Percentiles rank a stretch among this genome's conserved stretches.
Conservation (phyloP, 305 asterid species). For the Fraxinus nigra region DNA sequence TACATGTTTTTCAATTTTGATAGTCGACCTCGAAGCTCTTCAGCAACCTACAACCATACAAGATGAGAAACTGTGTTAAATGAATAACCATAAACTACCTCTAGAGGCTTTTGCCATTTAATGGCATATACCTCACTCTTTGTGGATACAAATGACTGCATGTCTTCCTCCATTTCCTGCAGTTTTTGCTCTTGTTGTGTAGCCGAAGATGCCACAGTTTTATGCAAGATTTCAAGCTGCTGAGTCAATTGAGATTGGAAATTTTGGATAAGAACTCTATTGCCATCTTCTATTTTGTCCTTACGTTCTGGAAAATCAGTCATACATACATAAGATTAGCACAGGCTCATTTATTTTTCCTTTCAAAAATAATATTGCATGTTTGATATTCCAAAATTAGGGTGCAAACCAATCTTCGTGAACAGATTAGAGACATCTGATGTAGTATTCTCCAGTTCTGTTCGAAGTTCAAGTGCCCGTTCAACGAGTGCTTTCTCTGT, state of each 20-base stretch:
- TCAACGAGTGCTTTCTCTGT: conserved; percentile 44
- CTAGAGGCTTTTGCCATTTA: conserved; percentile 9
- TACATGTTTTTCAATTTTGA: conserved; percentile 33
- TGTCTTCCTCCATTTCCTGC: conserved; percentile 41
- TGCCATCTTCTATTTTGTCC: conserved; percentile 41
- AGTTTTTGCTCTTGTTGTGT: conserved; percentile 45
- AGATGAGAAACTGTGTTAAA: conserved; percentile 2
- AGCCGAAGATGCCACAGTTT: conserved; percentile 38
- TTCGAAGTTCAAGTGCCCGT: conserved; percentile 53
- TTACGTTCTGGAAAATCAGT: conserved; percentile 40
- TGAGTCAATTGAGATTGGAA: conserved; percentile 40
- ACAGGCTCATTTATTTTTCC: too few relatives aligned
- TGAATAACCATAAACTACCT: background rate
- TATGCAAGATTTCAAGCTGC: conserved; percentile 43
- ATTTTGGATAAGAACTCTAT: conserved; percentile 35
- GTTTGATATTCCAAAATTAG: background rate
- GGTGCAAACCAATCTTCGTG: conserved; percentile 39
- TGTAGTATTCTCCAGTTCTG: conserved; percentile 51
- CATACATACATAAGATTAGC: too few relatives aligned
- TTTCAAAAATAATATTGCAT: too few relatives aligned
- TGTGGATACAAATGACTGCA: conserved; percentile 37
- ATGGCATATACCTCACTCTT: conserved; percentile 40
- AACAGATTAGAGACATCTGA: conserved; percentile 43
- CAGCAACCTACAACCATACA: conserved; percentile 36
- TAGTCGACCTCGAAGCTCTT: conserved; percentile 37